Evolutionary conservation across 129 eudicot species (phyloP).

Genomic region (Saposhnikovia divaricata): DNA sequence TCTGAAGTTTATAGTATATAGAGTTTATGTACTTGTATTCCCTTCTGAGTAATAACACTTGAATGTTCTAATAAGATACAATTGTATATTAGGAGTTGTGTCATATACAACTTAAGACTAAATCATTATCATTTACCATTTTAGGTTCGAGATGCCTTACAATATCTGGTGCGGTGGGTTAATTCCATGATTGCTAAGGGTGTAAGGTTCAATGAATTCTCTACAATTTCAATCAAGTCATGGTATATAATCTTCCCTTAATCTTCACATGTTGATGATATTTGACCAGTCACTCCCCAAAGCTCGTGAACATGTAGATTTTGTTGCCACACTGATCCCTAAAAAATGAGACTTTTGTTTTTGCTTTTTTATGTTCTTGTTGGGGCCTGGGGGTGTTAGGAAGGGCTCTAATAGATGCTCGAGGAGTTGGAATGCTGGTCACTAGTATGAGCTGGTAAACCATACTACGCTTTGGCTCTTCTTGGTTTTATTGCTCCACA

Average conservation of each 20-base stretch:
- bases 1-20: neutral
- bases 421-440: too few species aligned
- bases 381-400: too few species aligned
- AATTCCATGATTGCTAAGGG: conserved; percentile 96
- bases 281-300: conserved; percentile 77
- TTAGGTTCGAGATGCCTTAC: conserved; percentile 90
- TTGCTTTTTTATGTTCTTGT: too few species aligned
- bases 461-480: too few species aligned
- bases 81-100: neutral
- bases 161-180: conserved; percentile 94
- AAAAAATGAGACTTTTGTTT: too few species aligned
- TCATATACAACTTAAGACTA: neutral
- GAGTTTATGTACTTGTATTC: neutral
- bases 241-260: conserved; percentile 7
- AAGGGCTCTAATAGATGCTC: too few species aligned
- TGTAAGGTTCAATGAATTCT: conserved; percentile 64
- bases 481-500: conserved; percentile 39
- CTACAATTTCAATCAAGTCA: neutral
- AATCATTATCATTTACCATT: neutral
- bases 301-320: too few species aligned
- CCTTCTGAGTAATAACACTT: neutral
- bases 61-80: neutral
- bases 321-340: too few species aligned
- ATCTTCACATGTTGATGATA: conserved; percentile 23
- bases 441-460: too few species aligned